Evolutionary conservation across 129 eudicot genomes (phyloP), one percentile per base, ranked within the genome.

Genomic region (Flaveria brownii): DNA sequence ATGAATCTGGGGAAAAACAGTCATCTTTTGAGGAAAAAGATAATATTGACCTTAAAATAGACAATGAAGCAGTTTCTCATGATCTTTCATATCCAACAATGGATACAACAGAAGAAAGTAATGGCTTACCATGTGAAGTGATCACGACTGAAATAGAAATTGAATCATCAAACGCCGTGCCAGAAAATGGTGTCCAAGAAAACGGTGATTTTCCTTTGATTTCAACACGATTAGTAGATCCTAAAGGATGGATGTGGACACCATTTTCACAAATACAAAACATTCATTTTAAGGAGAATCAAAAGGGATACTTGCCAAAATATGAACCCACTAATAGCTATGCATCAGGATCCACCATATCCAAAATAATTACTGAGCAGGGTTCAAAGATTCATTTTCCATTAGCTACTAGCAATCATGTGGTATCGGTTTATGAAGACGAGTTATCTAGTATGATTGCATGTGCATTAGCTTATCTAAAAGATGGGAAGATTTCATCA

Each of bases 401-500:
- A 47, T 83, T 93, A 17, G 90, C 88, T 60, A 39, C 20, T 11
- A 73, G 78, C 43, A 85, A 88, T 73, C 78, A 84, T 73, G 79
- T 90, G 30, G 90, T 93, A 17, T 88, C 96, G 2, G 95, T 86
- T 65, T 88, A 82, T 52, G 98, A 90, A 69, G 96, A 87, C 42
- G 98, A 93, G 70, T 83, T 85, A 43, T 93, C 98, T 11, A 90
- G 96, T 87, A 82, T 89, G 60, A 85, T 90, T 26, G 93, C 98
- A 46, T 92, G 96, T 80, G 96, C 94, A 13, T 81, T 92, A n/a
- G 87, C 96, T 52, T 77, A 88, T 62, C 54, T 88, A 49, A 82
- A 80, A 41, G 91, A 89, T 68, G 55, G 54, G 43, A 52, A 82
- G 17, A 74, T 45, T 45, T 46, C 66, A 52, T 61, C 77, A 1